Evolutionary conservation across 148 eudicot species (phyloP).

Genomic region (Simmondsia chinensis): DNA sequence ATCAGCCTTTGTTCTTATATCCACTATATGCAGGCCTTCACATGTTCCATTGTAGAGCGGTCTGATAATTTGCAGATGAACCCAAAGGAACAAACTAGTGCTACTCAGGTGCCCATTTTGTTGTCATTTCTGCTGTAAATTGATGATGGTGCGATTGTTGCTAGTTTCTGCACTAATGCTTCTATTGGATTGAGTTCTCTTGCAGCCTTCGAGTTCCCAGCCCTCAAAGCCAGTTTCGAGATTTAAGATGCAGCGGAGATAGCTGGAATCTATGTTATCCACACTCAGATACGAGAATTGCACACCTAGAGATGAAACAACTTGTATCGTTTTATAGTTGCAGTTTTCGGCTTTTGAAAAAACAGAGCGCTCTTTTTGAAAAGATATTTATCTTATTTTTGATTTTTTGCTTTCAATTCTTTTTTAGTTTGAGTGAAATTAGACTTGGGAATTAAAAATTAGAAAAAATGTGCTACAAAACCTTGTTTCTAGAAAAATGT

Average conservation of each 20-base stretch:
- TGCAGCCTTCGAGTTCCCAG: conserved; percentile 25
- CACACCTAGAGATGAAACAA: too few species aligned
- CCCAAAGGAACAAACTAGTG: conserved; percentile 18
- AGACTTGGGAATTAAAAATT: too few species aligned
- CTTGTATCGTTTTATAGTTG: too few species aligned
- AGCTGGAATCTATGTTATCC: too few species aligned
- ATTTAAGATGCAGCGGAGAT: conserved; percentile 70
- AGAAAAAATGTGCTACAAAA: too few species aligned
- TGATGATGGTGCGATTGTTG: not conserved
- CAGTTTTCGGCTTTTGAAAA: too few species aligned
- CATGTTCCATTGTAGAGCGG: conserved; percentile 68
- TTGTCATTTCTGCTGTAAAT: not conserved
- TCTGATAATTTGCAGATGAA: conserved; percentile 32
- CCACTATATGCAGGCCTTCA: conserved; percentile 47
- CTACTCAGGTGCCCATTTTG: conserved; percentile 22
- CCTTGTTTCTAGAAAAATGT: too few species aligned
- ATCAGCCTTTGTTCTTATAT: not conserved
- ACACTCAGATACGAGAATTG: too few species aligned
- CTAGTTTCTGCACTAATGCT: not conserved
- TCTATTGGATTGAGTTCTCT: not conserved
- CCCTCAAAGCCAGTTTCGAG: conserved; percentile 71
- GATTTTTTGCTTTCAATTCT: too few species aligned
- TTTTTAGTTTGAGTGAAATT: too few species aligned
- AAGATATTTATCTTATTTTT: too few species aligned
- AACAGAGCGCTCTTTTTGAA: too few species aligned